These are phyloP conservation scores for Hamigera avellanea DNA, from an alignment of 495 filamentous ascomycete species.

Conservation along the genomic window DNA sequence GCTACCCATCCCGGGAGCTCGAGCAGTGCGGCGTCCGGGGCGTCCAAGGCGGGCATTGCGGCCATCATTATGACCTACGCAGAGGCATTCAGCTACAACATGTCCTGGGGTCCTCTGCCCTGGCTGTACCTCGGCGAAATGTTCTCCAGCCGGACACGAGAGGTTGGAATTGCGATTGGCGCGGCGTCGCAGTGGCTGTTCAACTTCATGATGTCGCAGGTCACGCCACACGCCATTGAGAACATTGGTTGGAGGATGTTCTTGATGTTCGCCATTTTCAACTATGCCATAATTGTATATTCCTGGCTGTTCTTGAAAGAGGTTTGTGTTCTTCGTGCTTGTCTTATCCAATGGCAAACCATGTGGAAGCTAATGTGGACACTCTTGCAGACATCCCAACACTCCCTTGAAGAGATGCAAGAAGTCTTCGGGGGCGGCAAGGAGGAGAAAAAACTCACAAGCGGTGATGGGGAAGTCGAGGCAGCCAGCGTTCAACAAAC, in stretches of 20 bases:
- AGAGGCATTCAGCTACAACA: constrained; percentile 33
- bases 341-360: no score
- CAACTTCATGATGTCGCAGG: constrained; percentile 42
- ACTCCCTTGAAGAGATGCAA: no score
- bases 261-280: constrained; percentile 46
- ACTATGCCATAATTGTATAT: constrained; percentile 30
- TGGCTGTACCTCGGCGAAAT: constrained; percentile 40
- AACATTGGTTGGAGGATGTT: constrained; percentile 42
- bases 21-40: constrained; percentile 11
- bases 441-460: no score
- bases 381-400: no score
- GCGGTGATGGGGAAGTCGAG: no score
- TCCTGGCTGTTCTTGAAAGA: constrained; percentile 29
- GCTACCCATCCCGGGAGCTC: constrained; percentile 33
- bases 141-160: constrained; percentile 39
- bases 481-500: no score
- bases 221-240: constrained; percentile 38
- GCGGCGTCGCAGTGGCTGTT: constrained; percentile 45
- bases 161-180: constrained; percentile 32
- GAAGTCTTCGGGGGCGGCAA: no score
- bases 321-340: no score
- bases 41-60: constrained; percentile 23
- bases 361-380: no score
- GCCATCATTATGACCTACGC: constrained; percentile 40
- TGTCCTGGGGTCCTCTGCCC: constrained; percentile 24